A percentile compares a stretch with the other conserved stretches of the same genome.
Conservation (phyloP, 1,284 basidiomycete species). For the Neonothopanus nambi region DNA sequence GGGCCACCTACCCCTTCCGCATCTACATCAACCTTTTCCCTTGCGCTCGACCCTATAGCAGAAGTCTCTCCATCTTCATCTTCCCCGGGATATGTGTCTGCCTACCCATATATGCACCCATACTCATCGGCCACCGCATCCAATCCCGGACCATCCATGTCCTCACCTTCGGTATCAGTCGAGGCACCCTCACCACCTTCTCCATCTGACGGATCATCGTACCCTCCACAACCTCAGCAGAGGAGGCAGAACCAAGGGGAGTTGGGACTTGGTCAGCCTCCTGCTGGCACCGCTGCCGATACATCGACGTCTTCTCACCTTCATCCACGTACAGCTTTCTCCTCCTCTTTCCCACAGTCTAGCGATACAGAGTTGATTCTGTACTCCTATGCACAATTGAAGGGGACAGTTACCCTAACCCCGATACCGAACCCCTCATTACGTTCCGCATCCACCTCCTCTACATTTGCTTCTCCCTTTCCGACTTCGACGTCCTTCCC, state of each 20-base stretch:
- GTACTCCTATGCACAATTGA: conserved; percentile 84
- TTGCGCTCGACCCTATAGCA: conserved; percentile 68
- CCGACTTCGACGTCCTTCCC: conserved; percentile 3
- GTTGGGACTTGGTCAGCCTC: not conserved
- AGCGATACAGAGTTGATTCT: conserved; percentile 63
- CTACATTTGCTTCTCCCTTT: not conserved
- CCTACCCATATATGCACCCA: conserved; percentile 7
- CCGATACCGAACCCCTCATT: conserved; percentile 21
- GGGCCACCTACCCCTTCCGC: conserved; percentile 40
- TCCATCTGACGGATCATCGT: conserved; percentile 8
- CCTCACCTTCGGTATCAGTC: conserved; percentile 11
- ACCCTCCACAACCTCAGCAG: conserved; percentile 1
- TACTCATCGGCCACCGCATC: conserved; percentile 2
- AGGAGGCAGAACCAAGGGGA: no score
- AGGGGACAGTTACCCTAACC: conserved; percentile 60
- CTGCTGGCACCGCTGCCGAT: not conserved
- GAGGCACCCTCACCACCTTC: conserved; percentile 12
- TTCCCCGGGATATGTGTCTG: conserved; percentile 7
- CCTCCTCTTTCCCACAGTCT: conserved; percentile 8
- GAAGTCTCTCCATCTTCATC: conserved; percentile 44
- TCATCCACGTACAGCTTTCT: conserved; percentile 18
- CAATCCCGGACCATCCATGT: conserved; percentile 5
- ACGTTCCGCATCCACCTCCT: not conserved
- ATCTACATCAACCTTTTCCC: conserved; percentile 60
- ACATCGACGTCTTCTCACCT: conserved; percentile 16